phyloP scores from a whole-genome alignment of 495 filamentous ascomycete genomes.

The Delitschia confertaspora region DNA sequence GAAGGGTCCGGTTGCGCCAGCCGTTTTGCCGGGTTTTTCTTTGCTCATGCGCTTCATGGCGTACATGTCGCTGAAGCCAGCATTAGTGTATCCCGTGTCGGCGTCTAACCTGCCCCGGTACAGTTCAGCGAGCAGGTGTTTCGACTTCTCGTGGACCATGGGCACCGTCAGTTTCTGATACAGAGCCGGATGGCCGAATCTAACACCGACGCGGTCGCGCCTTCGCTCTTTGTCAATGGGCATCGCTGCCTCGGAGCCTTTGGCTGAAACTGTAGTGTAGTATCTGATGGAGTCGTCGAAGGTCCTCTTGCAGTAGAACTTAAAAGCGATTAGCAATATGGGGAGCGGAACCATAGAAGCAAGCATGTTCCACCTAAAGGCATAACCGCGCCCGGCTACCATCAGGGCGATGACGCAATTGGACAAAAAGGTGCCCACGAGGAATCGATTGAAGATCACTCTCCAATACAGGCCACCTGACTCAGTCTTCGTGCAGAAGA shows the following conservation, averaged over 20 bases:
- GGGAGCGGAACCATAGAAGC: slow-evolving; percentile 66
- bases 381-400: slow-evolving; percentile 38
- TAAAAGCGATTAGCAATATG: slow-evolving; percentile 75
- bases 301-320: slow-evolving; percentile 64
- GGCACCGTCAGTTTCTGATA: slow-evolving; percentile 84
- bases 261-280: slow-evolving; percentile 54
- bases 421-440: slow-evolving; percentile 72
- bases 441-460: slow-evolving; percentile 77
- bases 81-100: slow-evolving; percentile 37
- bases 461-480: slow-evolving; percentile 94
- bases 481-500: slow-evolving; percentile 93
- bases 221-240: slow-evolving; percentile 43
- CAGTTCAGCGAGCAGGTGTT: slow-evolving; percentile 68
- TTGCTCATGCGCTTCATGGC: slow-evolving; percentile 75
- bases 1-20: slow-evolving; percentile 48
- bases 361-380: slow-evolving; percentile 42
- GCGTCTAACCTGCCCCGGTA: slow-evolving; percentile 69
- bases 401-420: slow-evolving; percentile 67
- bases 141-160: slow-evolving; percentile 89
- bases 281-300: slow-evolving; percentile 74
- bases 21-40: slow-evolving; percentile 60
- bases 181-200: slow-evolving; percentile 87
- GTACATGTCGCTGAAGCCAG: slow-evolving; percentile 51
- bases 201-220: slow-evolving; percentile 62
- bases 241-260: slow-evolving; percentile 46